Evolutionary conservation across 2,329 filamentous ascomycete genomes (phyloP), one percentile per base, ranked within the genome.

Genomic region (Fusarium ambrosium): DNA sequence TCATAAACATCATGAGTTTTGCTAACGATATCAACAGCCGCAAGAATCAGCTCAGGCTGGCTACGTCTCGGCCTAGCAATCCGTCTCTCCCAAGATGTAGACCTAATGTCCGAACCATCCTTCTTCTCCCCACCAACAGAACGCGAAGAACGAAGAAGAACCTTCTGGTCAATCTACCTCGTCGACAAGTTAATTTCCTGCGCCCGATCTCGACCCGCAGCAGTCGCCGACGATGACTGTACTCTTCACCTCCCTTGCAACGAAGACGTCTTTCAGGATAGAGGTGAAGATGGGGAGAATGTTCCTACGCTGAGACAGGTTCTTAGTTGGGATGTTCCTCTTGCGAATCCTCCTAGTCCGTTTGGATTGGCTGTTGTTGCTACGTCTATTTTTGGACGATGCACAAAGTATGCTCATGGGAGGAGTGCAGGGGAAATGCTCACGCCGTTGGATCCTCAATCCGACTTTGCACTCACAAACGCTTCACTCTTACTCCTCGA

Each of bases 131-230:
- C 63, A 0, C 34, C 56, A n/a, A 59, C 34, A n/a, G 56, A 59
- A n/a, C 56, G 56, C 2, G 56, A 59, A 27, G 82, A 84, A 65
- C 76, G 81, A n/a, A 72, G 82, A 6, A 71, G 80, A 13, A 78
- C 81, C 0, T 84, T 84, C 56, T 84, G 83, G 83, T 84, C 83
- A 4, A 75, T 84, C 22, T 84, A 84, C 63, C 76, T 84, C 8
- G 73, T 84, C 2, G 83, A 84, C 64, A 79, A 79, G 37, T 75
- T 84, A 6, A 78, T 82, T 7, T 83, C 81, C 16, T 84, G 82
- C 66, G 82, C 80, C 4, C 78, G 80, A 8, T 77, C 78, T 39
- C 77, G 82, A 20, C 81, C 83, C 2, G 77, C 81, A 4, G 79
- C 81, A 6, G 77, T 85, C 39, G 70, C 78, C 1, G 82, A 84